Evolutionary conservation across 208 protist genomes (phyloP), one percentile per base, ranked within the genome.

Genomic region (Acanthamoeba healyi): DNA sequence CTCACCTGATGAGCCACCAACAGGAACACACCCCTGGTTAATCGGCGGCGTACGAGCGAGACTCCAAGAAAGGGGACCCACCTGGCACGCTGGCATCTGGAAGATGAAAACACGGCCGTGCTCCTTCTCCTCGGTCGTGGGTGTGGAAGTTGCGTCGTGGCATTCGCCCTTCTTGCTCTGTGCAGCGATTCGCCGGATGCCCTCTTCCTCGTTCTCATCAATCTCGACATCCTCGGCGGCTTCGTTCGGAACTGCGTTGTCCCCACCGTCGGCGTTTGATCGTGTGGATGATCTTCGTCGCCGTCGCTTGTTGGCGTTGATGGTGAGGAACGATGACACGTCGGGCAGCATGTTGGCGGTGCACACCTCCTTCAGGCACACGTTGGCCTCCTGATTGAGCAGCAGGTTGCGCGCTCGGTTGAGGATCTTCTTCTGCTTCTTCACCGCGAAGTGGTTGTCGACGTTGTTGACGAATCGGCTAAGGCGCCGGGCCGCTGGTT

Each of bases 371-470:
- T 86, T 51, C 15, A 86, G 77, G 77, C 77, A 86, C 77, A 86
- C 77, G 46, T 86, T 86, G 40, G 77, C 77, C 77, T 86, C 77
- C 26, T 65, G 84, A 38, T 70, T 70, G 56, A 91, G 58, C 22
- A 91, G 58, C 42, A 91, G 84, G 36, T 26, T 70, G 49, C 84
- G 84, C 38, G 84, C 84, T 2, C 58, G 49, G 56, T 36, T 42
- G 24, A 91, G 42, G 1, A 91, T 63, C 49, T 70, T 70, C 58
- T 49, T 63, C 58, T 70, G 84, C 58, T 91, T 91, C 84, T 91
- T 91, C 36, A 26, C 22, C 56, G 84, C 84, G 26, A 91, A 91
- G 84, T 91, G 84, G 42, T 63, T 91, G 84, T 91, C 84, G 22
- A 91, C 42, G 56, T 91, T 91, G 56, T 91, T 63, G 32, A 91